A percentile compares a stretch with the other conserved stretches of the same genome.
Conservation (phyloP, 2,329 filamentous ascomycete species). For the Colletotrichum noveboracense region DNA sequence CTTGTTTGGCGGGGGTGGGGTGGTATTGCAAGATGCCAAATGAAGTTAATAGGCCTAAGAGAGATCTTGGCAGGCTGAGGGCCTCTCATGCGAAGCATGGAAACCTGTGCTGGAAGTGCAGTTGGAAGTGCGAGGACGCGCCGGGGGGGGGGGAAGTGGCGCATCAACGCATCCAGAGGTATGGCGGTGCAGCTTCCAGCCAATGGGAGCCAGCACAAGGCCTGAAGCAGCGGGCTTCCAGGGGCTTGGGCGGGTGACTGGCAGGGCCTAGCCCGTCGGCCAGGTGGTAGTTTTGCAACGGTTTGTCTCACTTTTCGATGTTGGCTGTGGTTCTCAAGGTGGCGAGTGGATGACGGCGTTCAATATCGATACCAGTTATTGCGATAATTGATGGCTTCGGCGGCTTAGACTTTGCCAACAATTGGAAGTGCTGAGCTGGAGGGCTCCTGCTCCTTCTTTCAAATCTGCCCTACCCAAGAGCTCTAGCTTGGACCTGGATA, state of each 20-base stretch:
- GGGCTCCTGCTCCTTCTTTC: neutral
- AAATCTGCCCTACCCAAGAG: neutral
- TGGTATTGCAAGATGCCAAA: neutral
- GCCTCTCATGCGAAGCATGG: neutral
- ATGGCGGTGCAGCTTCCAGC: neutral
- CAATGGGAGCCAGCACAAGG: neutral
- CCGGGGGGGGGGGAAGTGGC: neutral
- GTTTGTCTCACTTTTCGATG: neutral
- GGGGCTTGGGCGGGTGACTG: neutral
- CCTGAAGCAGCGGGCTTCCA: neutral
- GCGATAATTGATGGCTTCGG: neutral
- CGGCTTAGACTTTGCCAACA: neutral
- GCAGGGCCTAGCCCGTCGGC: neutral
- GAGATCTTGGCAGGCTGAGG: slow-evolving; percentile 1
- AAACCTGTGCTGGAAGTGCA: neutral
- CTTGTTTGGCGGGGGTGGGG: slow-evolving; percentile 18
- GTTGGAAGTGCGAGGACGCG: neutral
- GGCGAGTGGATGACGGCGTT: neutral
- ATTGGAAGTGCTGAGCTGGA: neutral
- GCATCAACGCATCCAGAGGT: neutral
- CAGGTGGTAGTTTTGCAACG: neutral
- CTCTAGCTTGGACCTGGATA: neutral
- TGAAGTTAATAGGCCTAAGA: slow-evolving; percentile 1
- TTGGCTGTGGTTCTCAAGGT: neutral
- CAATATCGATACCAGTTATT: neutral